These are phyloP conservation scores for Plasmodium sp. DNA, from an alignment of 169 alveolate species.

Conservation along the genomic window DNA sequence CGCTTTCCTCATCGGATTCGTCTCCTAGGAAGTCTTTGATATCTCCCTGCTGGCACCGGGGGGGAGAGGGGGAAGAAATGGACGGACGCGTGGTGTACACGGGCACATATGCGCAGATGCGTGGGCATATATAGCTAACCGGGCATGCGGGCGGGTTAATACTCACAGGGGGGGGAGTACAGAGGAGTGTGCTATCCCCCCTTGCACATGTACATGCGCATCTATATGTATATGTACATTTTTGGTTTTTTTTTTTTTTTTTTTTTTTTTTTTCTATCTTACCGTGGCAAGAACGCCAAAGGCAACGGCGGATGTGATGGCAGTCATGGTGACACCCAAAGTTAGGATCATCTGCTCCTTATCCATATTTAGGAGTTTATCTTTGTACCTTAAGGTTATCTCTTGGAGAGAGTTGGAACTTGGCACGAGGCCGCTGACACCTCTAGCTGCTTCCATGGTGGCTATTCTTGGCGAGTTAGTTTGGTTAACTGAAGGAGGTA, in stretches of 20 bases:
- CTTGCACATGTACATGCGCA: not conserved
- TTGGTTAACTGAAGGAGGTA: not conserved
- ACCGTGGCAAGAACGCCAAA: not conserved
- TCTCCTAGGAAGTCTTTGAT: not conserved
- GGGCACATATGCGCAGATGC: not conserved
- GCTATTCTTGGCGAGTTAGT: not conserved
- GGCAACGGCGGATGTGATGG: not conserved
- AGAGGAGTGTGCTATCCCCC: not conserved
- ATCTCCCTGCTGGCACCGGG: not conserved
- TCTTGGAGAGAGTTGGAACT: not conserved
- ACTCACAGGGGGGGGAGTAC: not conserved
- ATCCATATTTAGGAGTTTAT: not conserved
- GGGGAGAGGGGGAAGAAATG: not conserved
- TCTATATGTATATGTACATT: too few species aligned
- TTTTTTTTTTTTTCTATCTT: not conserved
- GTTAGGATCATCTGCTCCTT: not conserved
- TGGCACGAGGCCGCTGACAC: not conserved
- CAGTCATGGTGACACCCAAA: not conserved
- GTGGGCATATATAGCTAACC: not conserved
- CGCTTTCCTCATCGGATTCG: not conserved
- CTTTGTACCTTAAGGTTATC: not conserved
- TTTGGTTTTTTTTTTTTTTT: not conserved
- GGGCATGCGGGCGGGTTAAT: not conserved
- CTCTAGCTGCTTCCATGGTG: not conserved
- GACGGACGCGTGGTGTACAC: too few species aligned